phyloP scores from a whole-genome alignment of 805 yeast genomes.

The Cyberlindnera galapagoensis region DNA sequence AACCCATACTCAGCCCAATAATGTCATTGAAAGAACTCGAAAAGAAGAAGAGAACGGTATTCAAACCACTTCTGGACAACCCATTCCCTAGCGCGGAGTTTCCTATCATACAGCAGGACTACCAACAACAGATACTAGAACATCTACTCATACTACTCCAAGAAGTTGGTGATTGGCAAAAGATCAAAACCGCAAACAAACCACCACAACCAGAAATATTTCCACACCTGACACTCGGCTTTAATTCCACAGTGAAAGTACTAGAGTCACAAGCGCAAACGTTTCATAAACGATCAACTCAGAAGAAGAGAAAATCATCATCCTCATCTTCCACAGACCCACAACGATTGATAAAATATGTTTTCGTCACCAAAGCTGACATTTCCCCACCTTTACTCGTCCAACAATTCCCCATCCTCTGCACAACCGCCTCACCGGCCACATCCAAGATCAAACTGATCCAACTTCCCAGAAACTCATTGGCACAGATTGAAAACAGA shows the following conservation, averaged over 20 bases:
- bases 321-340: slow-evolving; percentile 2
- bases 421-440: slow-evolving; percentile 35
- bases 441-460: slow-evolving; percentile 41
- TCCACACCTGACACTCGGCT: slow-evolving; percentile 36
- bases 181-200: slow-evolving; percentile 5
- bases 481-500: slow-evolving; percentile 25
- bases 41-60: slow-evolving; percentile 45
- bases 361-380: slow-evolving; percentile 60
- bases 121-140: slow-evolving; percentile 33
- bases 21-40: slow-evolving; percentile 44
- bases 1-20: background rate
- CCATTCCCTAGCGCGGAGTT: slow-evolving; percentile 49
- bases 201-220: slow-evolving; percentile 13
- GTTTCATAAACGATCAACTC: slow-evolving; percentile 7
- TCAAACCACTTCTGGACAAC: slow-evolving; percentile 58
- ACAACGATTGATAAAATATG: slow-evolving; percentile 18
- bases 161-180: slow-evolving; percentile 22
- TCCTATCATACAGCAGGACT: slow-evolving; percentile 35
- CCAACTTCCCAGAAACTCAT: slow-evolving; percentile 46
- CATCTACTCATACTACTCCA: slow-evolving; percentile 29
- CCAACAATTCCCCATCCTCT: slow-evolving; percentile 52
- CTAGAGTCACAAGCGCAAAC: slow-evolving; percentile 38
- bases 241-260: slow-evolving; percentile 45
- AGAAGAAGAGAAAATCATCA: slow-evolving; percentile 1
- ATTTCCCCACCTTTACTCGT: slow-evolving; percentile 42